Evolutionary conservation across 169 alveolate genomes (phyloP).

Genomic region (Plasmodium inui): DNA sequence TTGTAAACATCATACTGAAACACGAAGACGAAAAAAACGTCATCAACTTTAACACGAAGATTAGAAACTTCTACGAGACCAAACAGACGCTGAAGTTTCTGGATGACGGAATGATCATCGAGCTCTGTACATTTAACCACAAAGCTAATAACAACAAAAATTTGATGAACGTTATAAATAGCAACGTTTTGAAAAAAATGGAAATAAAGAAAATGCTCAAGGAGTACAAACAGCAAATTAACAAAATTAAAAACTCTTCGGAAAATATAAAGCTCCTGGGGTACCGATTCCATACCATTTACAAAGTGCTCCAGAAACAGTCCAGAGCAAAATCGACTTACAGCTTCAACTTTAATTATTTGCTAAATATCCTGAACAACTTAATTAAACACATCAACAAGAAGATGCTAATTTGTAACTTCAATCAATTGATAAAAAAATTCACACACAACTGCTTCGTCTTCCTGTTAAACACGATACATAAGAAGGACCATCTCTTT

Average conservation of each 20-base stretch:
- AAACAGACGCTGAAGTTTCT: conserved; percentile 71
- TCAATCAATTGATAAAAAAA: conserved; percentile 66
- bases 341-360: conserved; percentile 59
- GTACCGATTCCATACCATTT: conserved; percentile 52
- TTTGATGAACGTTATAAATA: conserved; percentile 50
- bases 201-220: conserved; percentile 71
- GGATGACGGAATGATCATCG: conserved; percentile 67
- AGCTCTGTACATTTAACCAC: conserved; percentile 50
- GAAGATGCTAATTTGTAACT: conserved; percentile 70
- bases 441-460: conserved; percentile 67
- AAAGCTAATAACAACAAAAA: conserved; percentile 24
- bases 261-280: conserved; percentile 54
- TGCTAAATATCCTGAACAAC: conserved; percentile 49
- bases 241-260: conserved; percentile 50
- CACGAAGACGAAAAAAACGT: conserved; percentile 68
- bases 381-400: conserved; percentile 65
- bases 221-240: conserved; percentile 64
- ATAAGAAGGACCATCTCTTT: conserved; percentile 37
- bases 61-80: conserved; percentile 63
- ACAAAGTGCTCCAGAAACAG: conserved; percentile 40
- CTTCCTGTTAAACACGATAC: conserved; percentile 45
- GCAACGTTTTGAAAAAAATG: conserved; percentile 49
- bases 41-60: conserved; percentile 65
- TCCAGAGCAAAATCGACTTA: conserved; percentile 17
- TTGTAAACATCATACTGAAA: conserved; percentile 35